Conservation (phyloP, 1,284 basidiomycete genomes). For the Trametes pubescens region DNA sequence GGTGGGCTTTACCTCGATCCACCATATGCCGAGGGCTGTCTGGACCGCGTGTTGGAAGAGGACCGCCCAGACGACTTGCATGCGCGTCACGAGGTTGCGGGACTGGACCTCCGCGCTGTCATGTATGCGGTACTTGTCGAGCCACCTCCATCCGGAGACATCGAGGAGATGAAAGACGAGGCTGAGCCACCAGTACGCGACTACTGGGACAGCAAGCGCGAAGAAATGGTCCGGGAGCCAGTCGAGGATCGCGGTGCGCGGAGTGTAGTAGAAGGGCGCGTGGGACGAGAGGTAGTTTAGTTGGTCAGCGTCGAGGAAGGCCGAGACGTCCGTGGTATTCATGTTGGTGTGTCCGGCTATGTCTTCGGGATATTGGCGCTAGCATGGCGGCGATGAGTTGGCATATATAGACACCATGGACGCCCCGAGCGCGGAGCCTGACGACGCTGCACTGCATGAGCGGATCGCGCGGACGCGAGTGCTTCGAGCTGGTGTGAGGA, state of each 20-base stretch:
- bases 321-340: conserved; percentile 28
- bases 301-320: conserved; percentile 31
- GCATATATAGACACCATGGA: neutral
- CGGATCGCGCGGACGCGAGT: neutral
- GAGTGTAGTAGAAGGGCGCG: conserved; percentile 37
- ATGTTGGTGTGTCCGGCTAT: conserved; percentile 13
- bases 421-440: neutral
- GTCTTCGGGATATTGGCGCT: neutral
- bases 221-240: conserved; percentile 70
- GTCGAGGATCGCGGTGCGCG: conserved; percentile 26
- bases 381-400: neutral
- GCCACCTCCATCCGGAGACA: conserved; percentile 73
- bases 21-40: conserved; percentile 76
- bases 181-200: conserved; percentile 88
- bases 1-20: conserved; percentile 65
- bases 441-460: neutral
- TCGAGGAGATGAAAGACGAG: conserved; percentile 87
- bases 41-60: conserved; percentile 75
- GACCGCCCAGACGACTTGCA: conserved; percentile 68
- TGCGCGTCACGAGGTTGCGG: conserved; percentile 68
- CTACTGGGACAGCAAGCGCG: conserved; percentile 77
- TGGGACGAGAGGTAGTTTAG: conserved; percentile 33
- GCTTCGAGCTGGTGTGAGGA: neutral
- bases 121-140: conserved; percentile 48
- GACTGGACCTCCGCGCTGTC: conserved; percentile 28